Evolutionary conservation across 352 stramenopile species (phyloP), one percentile per base, ranked within the genome.

Genomic region (Phytopythium cucurbitacearum): DNA sequence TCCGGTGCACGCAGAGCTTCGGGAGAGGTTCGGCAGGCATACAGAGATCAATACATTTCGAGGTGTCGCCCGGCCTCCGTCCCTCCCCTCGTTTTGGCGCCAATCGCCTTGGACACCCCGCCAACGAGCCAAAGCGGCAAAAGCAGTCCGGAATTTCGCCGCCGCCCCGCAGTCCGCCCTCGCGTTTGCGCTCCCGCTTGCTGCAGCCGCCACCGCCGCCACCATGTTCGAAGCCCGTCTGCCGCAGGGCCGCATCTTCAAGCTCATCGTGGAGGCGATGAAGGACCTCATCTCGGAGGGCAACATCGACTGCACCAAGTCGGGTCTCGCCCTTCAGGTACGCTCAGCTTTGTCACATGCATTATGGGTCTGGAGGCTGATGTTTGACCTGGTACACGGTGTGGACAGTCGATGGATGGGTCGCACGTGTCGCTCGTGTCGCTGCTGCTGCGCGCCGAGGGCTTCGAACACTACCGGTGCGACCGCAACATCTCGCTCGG

Each of bases 221-320:
- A 98, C 53, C 60, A 99, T 99, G 97, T 99, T 99, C 68, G 97
- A 99, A 88, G 97, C 97, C 53, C 82, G 93, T 68, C 76, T 99
- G 36, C 87, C 85, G 51, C 80, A 99, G 77, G 97, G 95, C 60
- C 89, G 87, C 61, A 95, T 98, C 62, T 86, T 99, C 51, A 99
- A 99, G 81, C 94, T 99, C 64, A 98, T 99, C 62, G 94, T 99
- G 53, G 97, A 99, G 66, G 90, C 97, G 46, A 98, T 99, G 77
- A 99, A 99, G 69, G 97, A 99, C 69, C 83, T 99, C 41, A 98
- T 99, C 62, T 96, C 83, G 13, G 97, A 99, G 72, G 97, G 95
- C 64, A 99, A 99, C 78, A 88, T 98, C 50, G 95, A 98, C 66
- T 98, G 91, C 75, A 97, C 90, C 62, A 93, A 95, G 66, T 94